phyloP scores from a whole-genome alignment of 345 rosid species.

The Pistacia vera region DNA sequence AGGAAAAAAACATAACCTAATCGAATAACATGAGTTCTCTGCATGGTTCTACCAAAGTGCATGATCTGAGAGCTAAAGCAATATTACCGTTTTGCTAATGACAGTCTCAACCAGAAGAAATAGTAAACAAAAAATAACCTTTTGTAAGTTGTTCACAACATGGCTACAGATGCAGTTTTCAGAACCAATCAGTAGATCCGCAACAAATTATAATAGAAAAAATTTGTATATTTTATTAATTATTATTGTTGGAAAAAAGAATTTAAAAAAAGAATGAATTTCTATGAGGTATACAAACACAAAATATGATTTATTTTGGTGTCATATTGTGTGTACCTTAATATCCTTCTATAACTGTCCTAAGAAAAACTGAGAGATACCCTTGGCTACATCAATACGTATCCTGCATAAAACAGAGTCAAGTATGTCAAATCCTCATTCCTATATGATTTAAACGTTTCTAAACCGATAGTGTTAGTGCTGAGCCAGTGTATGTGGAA shows the following conservation, averaged over 20 bases:
- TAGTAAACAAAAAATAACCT: neutral
- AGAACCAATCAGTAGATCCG: neutral
- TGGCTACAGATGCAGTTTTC: neutral
- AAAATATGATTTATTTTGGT: constrained; percentile 4
- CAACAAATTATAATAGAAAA: neutral
- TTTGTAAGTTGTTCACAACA: neutral
- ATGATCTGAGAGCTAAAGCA: neutral
- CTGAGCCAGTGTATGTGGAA: neutral
- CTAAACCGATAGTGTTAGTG: neutral
- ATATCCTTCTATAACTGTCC: neutral
- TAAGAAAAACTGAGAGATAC: neutral
- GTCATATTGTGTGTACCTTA: constrained; percentile 17
- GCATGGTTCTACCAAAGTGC: neutral
- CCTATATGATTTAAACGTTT: neutral
- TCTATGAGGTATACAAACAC: constrained; percentile 6
- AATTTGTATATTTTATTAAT: neutral
- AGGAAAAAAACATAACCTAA: neutral
- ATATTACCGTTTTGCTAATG: neutral
- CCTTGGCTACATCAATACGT: neutral
- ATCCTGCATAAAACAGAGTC: constrained; percentile 18
- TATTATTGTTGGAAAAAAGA: neutral
- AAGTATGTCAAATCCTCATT: constrained; percentile 6
- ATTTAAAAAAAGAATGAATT: constrained; percentile 7
- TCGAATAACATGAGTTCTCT: neutral
- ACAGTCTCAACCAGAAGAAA: neutral